A percentile compares a stretch with the other conserved stretches of the same genome.
Conservation (phyloP, 1,139 yeast species). For the Waltiozyma solani region DNA sequence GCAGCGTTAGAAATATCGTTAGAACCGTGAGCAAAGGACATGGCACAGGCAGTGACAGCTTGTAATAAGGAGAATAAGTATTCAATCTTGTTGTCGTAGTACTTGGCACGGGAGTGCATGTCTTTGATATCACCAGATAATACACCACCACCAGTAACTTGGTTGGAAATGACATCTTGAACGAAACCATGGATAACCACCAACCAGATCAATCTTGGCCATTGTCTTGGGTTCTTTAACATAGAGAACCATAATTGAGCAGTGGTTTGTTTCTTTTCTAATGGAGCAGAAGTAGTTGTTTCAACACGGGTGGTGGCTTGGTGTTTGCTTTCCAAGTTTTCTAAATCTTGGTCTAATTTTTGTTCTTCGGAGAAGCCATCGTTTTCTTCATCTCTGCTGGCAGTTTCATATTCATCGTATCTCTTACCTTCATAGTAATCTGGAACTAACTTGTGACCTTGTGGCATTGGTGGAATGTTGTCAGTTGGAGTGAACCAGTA, state of each 20-base stretch:
- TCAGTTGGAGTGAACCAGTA: slow-evolving; percentile 47
- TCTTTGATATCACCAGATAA: slow-evolving; percentile 30
- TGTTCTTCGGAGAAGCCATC: slow-evolving; percentile 5
- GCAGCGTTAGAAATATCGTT: slow-evolving; percentile 76
- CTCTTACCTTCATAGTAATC: slow-evolving; percentile 64
- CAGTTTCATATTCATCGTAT: slow-evolving; percentile 14
- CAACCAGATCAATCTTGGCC: slow-evolving; percentile 43
- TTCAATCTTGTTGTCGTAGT: slow-evolving; percentile 65
- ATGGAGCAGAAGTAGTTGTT: slow-evolving; percentile 8
- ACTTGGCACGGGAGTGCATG: slow-evolving; percentile 50
- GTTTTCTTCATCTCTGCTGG: slow-evolving; percentile 4
- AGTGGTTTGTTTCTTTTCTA: slow-evolving; percentile 25
- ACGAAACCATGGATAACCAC: slow-evolving; percentile 50
- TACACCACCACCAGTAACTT: slow-evolving; percentile 24
- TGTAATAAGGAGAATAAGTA: slow-evolving; percentile 62
- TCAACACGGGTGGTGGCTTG: neutral
- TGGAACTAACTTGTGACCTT: slow-evolving; percentile 41
- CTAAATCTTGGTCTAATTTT: slow-evolving; percentile 12
- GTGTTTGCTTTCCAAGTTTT: slow-evolving; percentile 13
- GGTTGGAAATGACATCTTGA: slow-evolving; percentile 49
- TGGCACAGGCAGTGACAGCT: slow-evolving; percentile 67
- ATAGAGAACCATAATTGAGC: slow-evolving; percentile 28
- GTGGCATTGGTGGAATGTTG: slow-evolving; percentile 58
- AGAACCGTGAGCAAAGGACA: slow-evolving; percentile 79
- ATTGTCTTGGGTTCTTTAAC: slow-evolving; percentile 37